Percentiles rank a stretch among this genome's conserved stretches.
phyloP scores from a whole-genome alignment of 345 rosid species.

The Turnera subulata region DNA sequence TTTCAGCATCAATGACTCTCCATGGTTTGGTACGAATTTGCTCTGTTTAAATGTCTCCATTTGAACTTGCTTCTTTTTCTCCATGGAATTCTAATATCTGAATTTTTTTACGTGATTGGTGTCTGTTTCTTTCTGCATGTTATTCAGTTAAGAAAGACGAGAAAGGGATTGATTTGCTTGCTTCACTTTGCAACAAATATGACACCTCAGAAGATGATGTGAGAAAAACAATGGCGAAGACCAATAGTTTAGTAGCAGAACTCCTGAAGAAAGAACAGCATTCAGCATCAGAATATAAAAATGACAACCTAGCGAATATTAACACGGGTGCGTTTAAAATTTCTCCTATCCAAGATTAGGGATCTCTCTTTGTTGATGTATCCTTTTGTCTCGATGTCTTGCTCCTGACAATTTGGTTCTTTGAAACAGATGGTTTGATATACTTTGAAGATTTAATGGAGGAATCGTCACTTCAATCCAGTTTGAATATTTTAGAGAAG shows the following conservation, averaged over 20 bases:
- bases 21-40: slow-evolving; percentile 59
- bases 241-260: slow-evolving; percentile 57
- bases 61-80: no score
- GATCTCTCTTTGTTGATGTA: background rate
- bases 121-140: slow-evolving; percentile 3
- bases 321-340: slow-evolving; percentile 43
- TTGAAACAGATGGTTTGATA: slow-evolving; percentile 71
- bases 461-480: slow-evolving; percentile 57
- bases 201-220: slow-evolving; percentile 82
- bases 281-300: slow-evolving; percentile 56
- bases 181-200: slow-evolving; percentile 74
- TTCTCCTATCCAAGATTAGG: background rate
- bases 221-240: slow-evolving; percentile 59
- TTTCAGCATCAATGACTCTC: slow-evolving; percentile 55
- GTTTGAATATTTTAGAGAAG: slow-evolving; percentile 61
- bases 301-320: slow-evolving; percentile 59
- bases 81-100: slow-evolving; percentile 1
- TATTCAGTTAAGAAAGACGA: slow-evolving; percentile 67
- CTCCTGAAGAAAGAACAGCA: slow-evolving; percentile 59
- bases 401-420: slow-evolving; percentile 15
- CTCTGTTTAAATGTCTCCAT: background rate
- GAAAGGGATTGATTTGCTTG: slow-evolving; percentile 74
- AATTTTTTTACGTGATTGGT: background rate
- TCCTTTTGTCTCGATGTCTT: background rate
- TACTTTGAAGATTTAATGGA: slow-evolving; percentile 86